phyloP scores from a whole-genome alignment of 805 yeast genomes.

The Candida endomychidarum region DNA sequence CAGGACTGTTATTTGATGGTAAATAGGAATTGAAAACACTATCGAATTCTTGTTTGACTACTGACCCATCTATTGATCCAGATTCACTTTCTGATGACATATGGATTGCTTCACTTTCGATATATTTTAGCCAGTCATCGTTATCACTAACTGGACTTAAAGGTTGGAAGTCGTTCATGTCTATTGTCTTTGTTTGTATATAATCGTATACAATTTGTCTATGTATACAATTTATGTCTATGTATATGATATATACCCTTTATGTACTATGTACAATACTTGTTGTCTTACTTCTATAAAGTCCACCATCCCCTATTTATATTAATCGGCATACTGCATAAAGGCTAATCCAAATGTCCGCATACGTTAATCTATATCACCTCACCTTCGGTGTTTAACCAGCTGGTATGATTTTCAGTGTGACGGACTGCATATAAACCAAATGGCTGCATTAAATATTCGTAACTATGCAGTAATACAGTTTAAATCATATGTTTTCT shows the following conservation, averaged over 20 bases:
- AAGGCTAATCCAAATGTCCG: too few relatives aligned
- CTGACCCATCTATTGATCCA: constrained; percentile 1
- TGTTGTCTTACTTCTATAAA: too few relatives aligned
- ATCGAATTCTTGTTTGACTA: constrained; percentile 7
- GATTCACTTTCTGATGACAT: constrained; percentile 1
- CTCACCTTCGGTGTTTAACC: constrained; percentile 3
- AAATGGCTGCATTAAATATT: not conserved
- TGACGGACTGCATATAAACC: not conserved
- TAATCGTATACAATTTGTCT: too few relatives aligned
- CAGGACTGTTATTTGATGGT: constrained; percentile 5
- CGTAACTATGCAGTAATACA: not conserved
- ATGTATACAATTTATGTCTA: too few relatives aligned
- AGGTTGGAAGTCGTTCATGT: constrained; percentile 9
- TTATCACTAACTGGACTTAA: constrained; percentile 14
- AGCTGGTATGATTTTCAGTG: constrained; percentile 1
- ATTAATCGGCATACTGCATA: too few relatives aligned
- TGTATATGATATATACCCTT: too few relatives aligned
- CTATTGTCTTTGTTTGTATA: not conserved
- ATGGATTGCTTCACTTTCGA: constrained; percentile 8
- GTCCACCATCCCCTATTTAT: too few relatives aligned
- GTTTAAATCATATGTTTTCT: constrained; percentile 3
- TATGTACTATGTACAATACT: too few relatives aligned
- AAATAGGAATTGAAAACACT: constrained; percentile 5
- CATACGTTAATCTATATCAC: constrained; percentile 1
- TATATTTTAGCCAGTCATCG: constrained; percentile 16